A percentile compares a stretch with the other conserved stretches of the same genome.
These are phyloP conservation scores for Mucor lusitanicus DNA, from an alignment of 371 early-diverging fungal genomes.

Conservation along the genomic window DNA sequence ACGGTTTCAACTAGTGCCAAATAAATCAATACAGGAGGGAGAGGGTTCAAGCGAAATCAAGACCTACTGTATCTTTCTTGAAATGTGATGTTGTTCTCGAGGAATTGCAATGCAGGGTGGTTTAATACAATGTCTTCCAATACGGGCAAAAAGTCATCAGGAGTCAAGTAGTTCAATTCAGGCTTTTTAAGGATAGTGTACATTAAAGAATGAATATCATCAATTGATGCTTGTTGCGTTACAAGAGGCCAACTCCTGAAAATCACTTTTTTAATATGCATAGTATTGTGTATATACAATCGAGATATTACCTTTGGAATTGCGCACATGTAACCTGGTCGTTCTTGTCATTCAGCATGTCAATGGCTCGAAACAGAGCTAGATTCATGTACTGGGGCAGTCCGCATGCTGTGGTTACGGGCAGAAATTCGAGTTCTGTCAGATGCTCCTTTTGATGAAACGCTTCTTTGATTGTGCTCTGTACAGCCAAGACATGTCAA, in stretches of 20 bases:
- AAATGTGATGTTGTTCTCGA: constrained; percentile 74
- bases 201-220: constrained; percentile 44
- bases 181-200: constrained; percentile 37
- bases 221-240: background rate
- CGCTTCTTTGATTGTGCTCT: background rate
- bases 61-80: constrained; percentile 76
- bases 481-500: background rate
- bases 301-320: constrained; percentile 3
- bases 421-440: constrained; percentile 45
- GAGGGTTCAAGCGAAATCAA: background rate
- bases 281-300: background rate
- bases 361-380: constrained; percentile 56
- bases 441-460: constrained; percentile 12
- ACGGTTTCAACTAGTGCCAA: constrained; percentile 65
- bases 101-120: constrained; percentile 84
- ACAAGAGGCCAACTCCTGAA: background rate
- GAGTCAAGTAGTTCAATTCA: constrained; percentile 32
- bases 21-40: background rate
- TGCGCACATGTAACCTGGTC: constrained; percentile 24
- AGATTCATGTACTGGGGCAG: constrained; percentile 65
- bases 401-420: constrained; percentile 53
- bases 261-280: background rate
- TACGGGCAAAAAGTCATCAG: constrained; percentile 48
- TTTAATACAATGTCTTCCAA: constrained; percentile 68
- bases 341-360: constrained; percentile 26